These are phyloP conservation scores for Closterium sp. DNA, from an alignment of 139 green algal species.

Conservation along the genomic window DNA sequence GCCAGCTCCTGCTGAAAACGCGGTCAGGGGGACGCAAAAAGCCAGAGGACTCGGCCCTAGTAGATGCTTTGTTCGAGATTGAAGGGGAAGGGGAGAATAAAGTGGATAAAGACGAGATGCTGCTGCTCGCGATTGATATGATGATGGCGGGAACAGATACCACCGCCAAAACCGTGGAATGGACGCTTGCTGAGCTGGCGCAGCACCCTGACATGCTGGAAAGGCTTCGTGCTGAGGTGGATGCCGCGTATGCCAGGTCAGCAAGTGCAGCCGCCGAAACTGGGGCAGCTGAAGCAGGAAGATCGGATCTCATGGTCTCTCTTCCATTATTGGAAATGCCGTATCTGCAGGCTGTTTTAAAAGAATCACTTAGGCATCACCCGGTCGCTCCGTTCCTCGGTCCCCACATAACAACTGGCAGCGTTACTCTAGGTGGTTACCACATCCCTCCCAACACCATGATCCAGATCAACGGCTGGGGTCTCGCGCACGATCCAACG, in stretches of 20 bases:
- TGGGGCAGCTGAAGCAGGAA: no score
- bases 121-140: background rate
- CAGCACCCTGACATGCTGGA: no score
- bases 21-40: no score
- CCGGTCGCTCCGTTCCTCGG: background rate
- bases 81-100: background rate
- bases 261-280: no score
- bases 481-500: background rate
- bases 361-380: background rate
- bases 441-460: background rate
- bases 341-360: background rate
- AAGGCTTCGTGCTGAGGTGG: no score
- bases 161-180: background rate
- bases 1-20: background rate
- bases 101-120: background rate
- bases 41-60: background rate
- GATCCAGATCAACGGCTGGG: background rate
- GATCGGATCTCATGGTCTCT: no score
- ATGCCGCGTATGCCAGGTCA: no score
- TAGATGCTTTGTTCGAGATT: background rate
- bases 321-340: no score
- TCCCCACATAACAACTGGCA: background rate
- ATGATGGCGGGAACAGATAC: slow-evolving; percentile 4
- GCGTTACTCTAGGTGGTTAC: background rate
- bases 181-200: no score